Conservation (phyloP, 306 rosid species). For the Corylus avellana region DNA sequence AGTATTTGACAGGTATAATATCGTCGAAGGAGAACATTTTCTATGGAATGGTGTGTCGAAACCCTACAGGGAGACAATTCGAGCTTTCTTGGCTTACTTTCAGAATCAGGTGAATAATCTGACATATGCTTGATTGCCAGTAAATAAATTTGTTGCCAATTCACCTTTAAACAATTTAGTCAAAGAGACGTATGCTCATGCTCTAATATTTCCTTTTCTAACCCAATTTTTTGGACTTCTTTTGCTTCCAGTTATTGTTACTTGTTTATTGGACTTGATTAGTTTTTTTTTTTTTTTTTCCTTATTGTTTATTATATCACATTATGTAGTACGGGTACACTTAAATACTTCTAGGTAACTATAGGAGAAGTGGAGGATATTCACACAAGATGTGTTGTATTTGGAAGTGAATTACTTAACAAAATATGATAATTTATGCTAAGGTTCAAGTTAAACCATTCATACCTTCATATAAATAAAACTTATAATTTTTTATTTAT, state of each 20-base stretch:
- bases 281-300: not conserved
- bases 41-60: conserved; percentile 84
- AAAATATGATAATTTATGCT: not conserved
- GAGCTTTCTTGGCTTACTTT: conserved; percentile 86
- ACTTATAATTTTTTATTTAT: not conserved
- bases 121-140: not conserved
- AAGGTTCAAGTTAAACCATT: not conserved
- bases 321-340: not conserved
- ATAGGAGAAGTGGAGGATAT: not conserved
- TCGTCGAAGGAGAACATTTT: conserved; percentile 84
- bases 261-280: not conserved
- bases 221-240: not conserved
- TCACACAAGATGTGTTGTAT: not conserved
- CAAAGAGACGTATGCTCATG: not conserved
- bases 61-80: conserved; percentile 94
- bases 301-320: not conserved
- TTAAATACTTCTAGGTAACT: not conserved
- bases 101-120: conserved; percentile 76
- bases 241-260: not conserved
- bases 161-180: conserved; percentile 1
- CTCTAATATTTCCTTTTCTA: not conserved
- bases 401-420: not conserved
- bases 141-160: not conserved
- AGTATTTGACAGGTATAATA: conserved; percentile 66
- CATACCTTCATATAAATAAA: not conserved